Conservation (phyloP, 2,329 filamentous ascomycete genomes). For the Neodidymelliopsis sp. region DNA sequence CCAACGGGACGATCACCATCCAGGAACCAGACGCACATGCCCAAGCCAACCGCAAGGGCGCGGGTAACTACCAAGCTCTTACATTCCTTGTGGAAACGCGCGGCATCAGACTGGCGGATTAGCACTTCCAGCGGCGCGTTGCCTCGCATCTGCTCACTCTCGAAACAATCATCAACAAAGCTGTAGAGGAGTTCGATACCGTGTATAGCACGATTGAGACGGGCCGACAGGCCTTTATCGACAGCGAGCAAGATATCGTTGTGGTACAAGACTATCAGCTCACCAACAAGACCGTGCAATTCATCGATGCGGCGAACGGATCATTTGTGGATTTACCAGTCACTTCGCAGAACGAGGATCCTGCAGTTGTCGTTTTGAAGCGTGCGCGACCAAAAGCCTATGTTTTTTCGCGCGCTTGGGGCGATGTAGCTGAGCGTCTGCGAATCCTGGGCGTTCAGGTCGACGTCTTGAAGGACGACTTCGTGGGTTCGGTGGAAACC, state of each 20-base stretch:
- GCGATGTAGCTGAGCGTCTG: constrained; percentile 27
- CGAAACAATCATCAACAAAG: constrained; percentile 34
- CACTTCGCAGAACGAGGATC: not conserved
- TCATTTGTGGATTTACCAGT: constrained; percentile 24
- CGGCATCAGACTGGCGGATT: constrained; percentile 36
- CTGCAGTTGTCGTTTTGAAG: not conserved
- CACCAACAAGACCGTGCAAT: constrained; percentile 25
- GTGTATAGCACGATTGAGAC: constrained; percentile 31
- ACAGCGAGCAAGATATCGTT: constrained; percentile 26
- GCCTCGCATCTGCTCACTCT: constrained; percentile 33
- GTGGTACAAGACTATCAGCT: constrained; percentile 23
- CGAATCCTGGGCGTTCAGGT: constrained; percentile 31
- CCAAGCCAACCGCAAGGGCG: constrained; percentile 38
- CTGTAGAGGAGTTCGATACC: constrained; percentile 26
- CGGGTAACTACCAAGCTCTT: constrained; percentile 35
- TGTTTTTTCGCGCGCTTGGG: constrained; percentile 34
- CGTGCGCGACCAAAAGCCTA: constrained; percentile 13
- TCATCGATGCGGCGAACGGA: constrained; percentile 10
- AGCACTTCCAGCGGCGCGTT: constrained; percentile 37
- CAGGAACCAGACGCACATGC: constrained; percentile 35
- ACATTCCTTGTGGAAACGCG: constrained; percentile 38
- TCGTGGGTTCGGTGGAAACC: constrained; percentile 28
- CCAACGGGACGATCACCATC: constrained; percentile 30
- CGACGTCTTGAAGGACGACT: constrained; percentile 26
- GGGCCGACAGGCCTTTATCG: constrained; percentile 25